These are phyloP conservation scores for Jackrogersella minutella DNA, from an alignment of 495 filamentous ascomycete genomes.

Conservation along the genomic window DNA sequence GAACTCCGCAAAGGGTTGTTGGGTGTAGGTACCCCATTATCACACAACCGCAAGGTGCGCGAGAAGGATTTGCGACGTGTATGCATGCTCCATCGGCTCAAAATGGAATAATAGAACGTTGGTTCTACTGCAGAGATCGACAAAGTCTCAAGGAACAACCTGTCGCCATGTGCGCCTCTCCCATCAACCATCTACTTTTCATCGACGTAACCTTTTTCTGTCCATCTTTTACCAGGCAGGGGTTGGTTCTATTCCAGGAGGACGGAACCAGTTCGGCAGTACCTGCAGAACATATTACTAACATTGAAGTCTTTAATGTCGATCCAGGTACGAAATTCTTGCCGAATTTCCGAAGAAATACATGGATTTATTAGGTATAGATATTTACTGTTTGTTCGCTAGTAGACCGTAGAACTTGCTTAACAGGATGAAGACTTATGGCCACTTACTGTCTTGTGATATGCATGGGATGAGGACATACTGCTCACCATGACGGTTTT, in stretches of 20 bases:
- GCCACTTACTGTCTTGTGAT: too few species aligned
- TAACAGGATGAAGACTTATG: not conserved
- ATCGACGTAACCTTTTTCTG: too few species aligned
- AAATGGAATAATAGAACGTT: not conserved
- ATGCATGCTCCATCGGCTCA: too few species aligned
- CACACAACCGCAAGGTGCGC: constrained; percentile 4
- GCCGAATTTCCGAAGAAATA: not conserved
- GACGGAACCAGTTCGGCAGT: constrained; percentile 26
- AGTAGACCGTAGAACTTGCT: too few species aligned
- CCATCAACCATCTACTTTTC: constrained; percentile 1
- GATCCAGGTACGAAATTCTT: constrained; percentile 11
- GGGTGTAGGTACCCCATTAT: constrained; percentile 5
- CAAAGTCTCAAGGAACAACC: not conserved
- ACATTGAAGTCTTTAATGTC: not conserved
- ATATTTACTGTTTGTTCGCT: too few species aligned
- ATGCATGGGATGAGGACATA: too few species aligned
- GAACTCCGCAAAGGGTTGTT: constrained; percentile 10
- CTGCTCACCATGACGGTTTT: too few species aligned
- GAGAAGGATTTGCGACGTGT: too few species aligned
- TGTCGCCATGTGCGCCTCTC: constrained; percentile 11
- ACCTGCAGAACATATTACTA: constrained; percentile 33
- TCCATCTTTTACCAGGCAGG: constrained; percentile 9
- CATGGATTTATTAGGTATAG: too few species aligned
- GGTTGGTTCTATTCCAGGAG: constrained; percentile 19
- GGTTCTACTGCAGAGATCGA: constrained; percentile 1